phyloP scores from a whole-genome alignment of 2,329 filamentous ascomycete species.

The Epichloe bromicola region DNA sequence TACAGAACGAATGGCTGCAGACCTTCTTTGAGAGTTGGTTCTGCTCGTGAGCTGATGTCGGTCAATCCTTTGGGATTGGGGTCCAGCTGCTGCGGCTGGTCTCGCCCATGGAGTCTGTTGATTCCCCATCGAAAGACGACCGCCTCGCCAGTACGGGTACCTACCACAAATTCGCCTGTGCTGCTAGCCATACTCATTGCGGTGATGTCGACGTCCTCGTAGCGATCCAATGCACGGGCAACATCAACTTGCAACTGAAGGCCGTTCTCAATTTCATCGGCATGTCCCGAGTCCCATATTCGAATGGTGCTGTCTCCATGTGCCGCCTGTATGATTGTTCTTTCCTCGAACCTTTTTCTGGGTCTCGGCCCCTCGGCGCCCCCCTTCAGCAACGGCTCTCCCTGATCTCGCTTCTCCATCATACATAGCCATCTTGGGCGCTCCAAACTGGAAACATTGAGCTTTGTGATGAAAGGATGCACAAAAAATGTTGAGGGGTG shows the following conservation, averaged over 20 bases:
- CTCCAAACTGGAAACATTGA: constrained; percentile 60
- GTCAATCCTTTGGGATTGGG: constrained; percentile 58
- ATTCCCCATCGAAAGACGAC: constrained; percentile 78
- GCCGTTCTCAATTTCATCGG: constrained; percentile 85
- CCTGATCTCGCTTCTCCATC: constrained; percentile 69
- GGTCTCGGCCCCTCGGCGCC: constrained; percentile 60
- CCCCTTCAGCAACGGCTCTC: constrained; percentile 70
- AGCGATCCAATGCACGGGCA: constrained; percentile 67
- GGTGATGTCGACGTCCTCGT: constrained; percentile 62
- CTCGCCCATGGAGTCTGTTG: constrained; percentile 59
- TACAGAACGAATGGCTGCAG: constrained; percentile 69
- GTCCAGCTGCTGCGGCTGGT: constrained; percentile 36
- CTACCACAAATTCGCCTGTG: constrained; percentile 75
- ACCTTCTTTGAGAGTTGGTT: constrained; percentile 63
- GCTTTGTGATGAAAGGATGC: constrained; percentile 72
- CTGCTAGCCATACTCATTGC: constrained; percentile 67
- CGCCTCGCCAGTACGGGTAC: constrained; percentile 71
- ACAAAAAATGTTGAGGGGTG: constrained; percentile 75
- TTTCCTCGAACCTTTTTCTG: constrained; percentile 64
- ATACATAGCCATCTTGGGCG: constrained; percentile 79
- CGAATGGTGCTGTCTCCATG: constrained; percentile 88
- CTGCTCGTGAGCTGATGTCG: constrained; percentile 59
- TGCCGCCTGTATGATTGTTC: constrained; percentile 74
- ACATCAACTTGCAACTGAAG: constrained; percentile 75
- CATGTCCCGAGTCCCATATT: constrained; percentile 85